Conservation (phyloP, 2,329 filamentous ascomycete species). For the Phialophora verrucosa region DNA sequence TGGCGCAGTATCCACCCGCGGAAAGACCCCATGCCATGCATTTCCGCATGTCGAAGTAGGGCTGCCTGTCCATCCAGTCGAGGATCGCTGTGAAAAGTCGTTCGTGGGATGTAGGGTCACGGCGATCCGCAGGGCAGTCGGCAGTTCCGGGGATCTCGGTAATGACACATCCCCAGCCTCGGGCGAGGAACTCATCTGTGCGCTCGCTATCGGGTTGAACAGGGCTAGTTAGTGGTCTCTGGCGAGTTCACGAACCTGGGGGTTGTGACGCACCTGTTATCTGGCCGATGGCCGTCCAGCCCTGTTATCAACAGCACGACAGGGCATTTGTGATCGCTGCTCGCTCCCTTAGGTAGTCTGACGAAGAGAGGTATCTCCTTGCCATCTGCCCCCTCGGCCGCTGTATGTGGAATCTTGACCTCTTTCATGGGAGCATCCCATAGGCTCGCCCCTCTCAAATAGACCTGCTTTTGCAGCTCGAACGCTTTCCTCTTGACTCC, state of each 20-base stretch:
- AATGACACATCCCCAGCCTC: slow-evolving; percentile 68
- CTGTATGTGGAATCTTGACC: slow-evolving; percentile 48
- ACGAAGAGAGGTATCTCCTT: slow-evolving; percentile 49
- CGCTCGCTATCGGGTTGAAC: slow-evolving; percentile 50
- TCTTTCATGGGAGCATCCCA: slow-evolving; percentile 56
- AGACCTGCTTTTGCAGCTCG: slow-evolving; percentile 67
- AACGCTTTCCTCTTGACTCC: slow-evolving; percentile 66
- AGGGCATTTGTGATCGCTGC: slow-evolving; percentile 46
- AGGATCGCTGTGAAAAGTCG: slow-evolving; percentile 68
- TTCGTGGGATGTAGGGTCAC: slow-evolving; percentile 64
- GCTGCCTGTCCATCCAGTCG: slow-evolving; percentile 61
- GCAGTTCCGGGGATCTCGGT: slow-evolving; percentile 71
- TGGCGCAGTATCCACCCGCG: slow-evolving; percentile 71
- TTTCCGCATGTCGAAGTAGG: slow-evolving; percentile 61
- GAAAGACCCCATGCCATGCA: slow-evolving; percentile 70
- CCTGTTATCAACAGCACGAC: slow-evolving; percentile 65
- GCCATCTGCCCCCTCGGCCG: slow-evolving; percentile 45
- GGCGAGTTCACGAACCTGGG: background rate
- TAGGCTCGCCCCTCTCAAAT: slow-evolving; percentile 60
- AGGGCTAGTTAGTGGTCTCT: background rate
- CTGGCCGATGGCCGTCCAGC: slow-evolving; percentile 67
- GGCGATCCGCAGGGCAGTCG: slow-evolving; percentile 68
- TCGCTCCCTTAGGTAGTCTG: slow-evolving; percentile 44
- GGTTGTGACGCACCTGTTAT: slow-evolving; percentile 54
- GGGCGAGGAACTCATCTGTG: slow-evolving; percentile 65